Conservation (phyloP, 805 yeast species). For the Isabelozyma pseudorhagii region DNA sequence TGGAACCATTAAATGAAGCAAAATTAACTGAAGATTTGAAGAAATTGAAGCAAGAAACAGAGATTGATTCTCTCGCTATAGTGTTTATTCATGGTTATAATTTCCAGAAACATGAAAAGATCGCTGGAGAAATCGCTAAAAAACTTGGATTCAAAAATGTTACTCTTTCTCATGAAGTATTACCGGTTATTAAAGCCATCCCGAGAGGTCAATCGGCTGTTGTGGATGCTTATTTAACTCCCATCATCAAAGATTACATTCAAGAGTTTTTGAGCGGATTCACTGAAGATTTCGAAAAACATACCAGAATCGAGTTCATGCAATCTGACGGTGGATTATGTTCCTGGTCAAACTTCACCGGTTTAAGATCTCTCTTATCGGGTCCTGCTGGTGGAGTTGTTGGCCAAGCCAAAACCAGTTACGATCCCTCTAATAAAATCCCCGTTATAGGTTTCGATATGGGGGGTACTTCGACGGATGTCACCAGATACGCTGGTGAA, state of each 20-base stretch:
- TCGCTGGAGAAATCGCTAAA: conserved; percentile 43
- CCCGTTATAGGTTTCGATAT: conserved; percentile 83
- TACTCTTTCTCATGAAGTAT: conserved; percentile 63
- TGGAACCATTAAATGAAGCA: conserved; percentile 47
- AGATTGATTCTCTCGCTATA: conserved; percentile 68
- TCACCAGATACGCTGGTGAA: conserved; percentile 66
- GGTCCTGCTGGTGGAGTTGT: conserved; percentile 24
- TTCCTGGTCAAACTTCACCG: conserved; percentile 11
- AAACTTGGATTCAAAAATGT: conserved; percentile 67
- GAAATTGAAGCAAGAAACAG: conserved; percentile 43
- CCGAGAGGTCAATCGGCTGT: conserved; percentile 74
- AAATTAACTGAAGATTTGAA: conserved; percentile 42
- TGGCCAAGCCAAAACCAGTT: conserved; percentile 16
- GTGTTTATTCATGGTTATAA: conserved; percentile 73
- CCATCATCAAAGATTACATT: conserved; percentile 67
- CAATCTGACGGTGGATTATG: conserved; percentile 18
- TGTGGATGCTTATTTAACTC: conserved; percentile 82
- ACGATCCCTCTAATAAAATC: conserved; percentile 39
- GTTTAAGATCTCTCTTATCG: conserved; percentile 14
- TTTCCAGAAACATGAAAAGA: conserved; percentile 62
- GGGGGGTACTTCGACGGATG: conserved; percentile 93
- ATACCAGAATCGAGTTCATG: conserved; percentile 18
- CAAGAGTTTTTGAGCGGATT: conserved; percentile 62
- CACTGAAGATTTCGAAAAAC: conserved; percentile 39
- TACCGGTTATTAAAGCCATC: conserved; percentile 78